Evolutionary conservation across 805 yeast species (phyloP).

Genomic region (Teunomyces barrocoloradensis): DNA sequence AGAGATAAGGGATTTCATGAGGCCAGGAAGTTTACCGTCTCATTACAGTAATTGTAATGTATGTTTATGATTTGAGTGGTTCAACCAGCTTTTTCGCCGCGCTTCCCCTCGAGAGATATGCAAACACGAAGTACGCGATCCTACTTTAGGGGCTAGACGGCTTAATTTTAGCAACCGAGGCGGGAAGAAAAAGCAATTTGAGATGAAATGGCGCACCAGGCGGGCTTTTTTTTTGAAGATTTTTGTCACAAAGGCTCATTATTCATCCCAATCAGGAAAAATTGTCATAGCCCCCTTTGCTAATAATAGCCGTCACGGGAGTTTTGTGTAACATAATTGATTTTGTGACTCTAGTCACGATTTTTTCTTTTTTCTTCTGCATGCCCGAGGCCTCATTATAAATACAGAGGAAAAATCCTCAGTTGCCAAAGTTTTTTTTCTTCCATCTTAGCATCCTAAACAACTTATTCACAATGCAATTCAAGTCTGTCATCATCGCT

Average conservation of each 20-base stretch:
- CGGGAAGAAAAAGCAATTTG: slow-evolving; percentile 1
- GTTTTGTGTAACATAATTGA: background rate
- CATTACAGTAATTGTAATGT: background rate
- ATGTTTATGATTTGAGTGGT: background rate
- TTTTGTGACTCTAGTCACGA: background rate
- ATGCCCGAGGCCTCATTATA: slow-evolving; percentile 8
- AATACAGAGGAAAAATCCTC: slow-evolving; percentile 9
- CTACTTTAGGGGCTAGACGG: slow-evolving; percentile 3
- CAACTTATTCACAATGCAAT: slow-evolving; percentile 54
- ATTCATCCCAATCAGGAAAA: slow-evolving; percentile 1
- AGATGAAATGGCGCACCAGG: slow-evolving; percentile 4
- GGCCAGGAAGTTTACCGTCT: background rate
- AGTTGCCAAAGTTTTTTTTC: background rate
- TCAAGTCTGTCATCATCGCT: slow-evolving; percentile 64
- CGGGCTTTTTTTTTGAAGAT: background rate
- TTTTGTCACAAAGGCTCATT: background rate
- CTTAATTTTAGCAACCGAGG: slow-evolving; percentile 4
- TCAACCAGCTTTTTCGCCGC: background rate
- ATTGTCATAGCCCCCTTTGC: slow-evolving; percentile 5
- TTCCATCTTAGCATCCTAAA: slow-evolving; percentile 1
- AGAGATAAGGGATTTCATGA: no score
- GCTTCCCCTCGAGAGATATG: background rate
- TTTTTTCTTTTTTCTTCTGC: background rate
- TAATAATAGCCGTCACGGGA: background rate
- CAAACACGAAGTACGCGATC: background rate